Evolutionary conservation across 768 basidiomycete genomes (phyloP).

Genomic region (Lactarius hengduanensis): DNA sequence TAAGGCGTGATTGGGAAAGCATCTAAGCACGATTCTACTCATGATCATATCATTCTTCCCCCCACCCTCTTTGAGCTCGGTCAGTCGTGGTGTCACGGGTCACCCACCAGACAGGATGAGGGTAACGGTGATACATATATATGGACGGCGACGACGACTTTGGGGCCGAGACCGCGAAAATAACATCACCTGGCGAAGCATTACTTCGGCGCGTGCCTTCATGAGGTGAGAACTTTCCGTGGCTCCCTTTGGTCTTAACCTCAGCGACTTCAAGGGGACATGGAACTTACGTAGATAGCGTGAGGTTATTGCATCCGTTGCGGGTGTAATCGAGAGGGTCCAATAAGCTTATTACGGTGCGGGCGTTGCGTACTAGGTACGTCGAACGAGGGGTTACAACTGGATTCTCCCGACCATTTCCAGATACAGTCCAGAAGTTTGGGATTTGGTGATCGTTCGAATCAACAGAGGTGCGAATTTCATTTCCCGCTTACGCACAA

Average conservation of each 20-base stretch:
- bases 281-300: constrained; percentile 89
- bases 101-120: constrained; percentile 39
- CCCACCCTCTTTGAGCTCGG: background rate
- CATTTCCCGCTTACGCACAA: constrained; percentile 13
- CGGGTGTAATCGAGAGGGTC: constrained; percentile 91
- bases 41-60: constrained; percentile 24
- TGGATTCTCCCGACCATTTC: constrained; percentile 4
- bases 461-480: constrained; percentile 78
- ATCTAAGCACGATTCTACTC: constrained; percentile 8
- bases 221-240: constrained; percentile 66
- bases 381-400: constrained; percentile 25
- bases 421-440: constrained; percentile 94
- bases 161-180: constrained; percentile 46
- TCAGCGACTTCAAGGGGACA: constrained; percentile 70
- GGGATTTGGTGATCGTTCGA: constrained; percentile 94
- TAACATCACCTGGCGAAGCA: constrained; percentile 80
- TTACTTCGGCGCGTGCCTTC: constrained; percentile 82
- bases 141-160: constrained; percentile 57
- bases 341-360: constrained; percentile 92
- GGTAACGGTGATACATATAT: constrained; percentile 34
- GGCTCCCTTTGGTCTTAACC: constrained; percentile 3
- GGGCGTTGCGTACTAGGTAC: constrained; percentile 81
- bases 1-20: background rate
- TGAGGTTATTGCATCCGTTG: constrained; percentile 86
- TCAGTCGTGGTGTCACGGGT: constrained; percentile 18